phyloP scores from a whole-genome alignment of 202 grass and related monocot genomes.

The Miscanthus sacchariflorus region DNA sequence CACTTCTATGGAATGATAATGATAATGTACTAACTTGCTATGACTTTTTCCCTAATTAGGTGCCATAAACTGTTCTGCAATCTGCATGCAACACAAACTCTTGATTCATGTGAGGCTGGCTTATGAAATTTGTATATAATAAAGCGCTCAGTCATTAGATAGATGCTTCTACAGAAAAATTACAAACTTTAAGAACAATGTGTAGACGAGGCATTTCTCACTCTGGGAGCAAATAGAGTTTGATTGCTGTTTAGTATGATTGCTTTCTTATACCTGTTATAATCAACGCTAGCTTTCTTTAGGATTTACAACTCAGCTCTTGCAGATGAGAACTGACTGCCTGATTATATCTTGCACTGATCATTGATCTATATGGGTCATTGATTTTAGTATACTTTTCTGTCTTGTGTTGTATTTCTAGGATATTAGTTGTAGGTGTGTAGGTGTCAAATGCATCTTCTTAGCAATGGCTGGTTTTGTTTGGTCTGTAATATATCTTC shows the following conservation, averaged over 20 bases:
- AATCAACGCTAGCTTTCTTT: no score
- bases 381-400: slow-evolving; percentile 8
- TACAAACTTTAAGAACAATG: background rate
- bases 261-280: no score
- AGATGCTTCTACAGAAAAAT: background rate
- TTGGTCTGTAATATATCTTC: slow-evolving; percentile 1
- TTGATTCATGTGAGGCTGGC: slow-evolving; percentile 15
- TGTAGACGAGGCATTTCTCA: background rate
- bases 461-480: slow-evolving; percentile 15
- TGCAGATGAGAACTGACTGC: background rate
- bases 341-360: slow-evolving; percentile 14
- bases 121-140: background rate
- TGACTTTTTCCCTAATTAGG: background rate
- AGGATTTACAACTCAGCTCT: no score
- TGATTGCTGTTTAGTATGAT: no score
- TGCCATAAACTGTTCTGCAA: background rate
- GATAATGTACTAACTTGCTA: slow-evolving; percentile 1
- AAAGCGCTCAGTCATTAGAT: background rate
- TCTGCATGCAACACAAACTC: background rate
- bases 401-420: slow-evolving; percentile 1
- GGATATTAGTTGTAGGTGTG: background rate
- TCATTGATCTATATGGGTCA: background rate
- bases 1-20: background rate
- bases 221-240: no score
- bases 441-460: background rate